phyloP scores from a whole-genome alignment of 192 early-diverging fungal genomes.

The Chytriomyces sp. region DNA sequence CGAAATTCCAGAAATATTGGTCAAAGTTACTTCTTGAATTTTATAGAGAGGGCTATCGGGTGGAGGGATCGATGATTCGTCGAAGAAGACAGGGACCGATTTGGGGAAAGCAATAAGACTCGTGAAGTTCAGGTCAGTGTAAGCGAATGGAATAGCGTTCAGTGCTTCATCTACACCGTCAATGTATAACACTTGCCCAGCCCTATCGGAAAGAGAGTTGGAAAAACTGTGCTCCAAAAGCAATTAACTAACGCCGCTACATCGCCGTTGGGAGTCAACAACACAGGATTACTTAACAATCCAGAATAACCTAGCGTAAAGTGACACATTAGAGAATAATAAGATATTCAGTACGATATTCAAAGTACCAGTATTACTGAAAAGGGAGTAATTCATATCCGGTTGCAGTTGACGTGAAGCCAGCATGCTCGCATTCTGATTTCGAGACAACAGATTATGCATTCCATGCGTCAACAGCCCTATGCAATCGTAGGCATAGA shows the following conservation, averaged over 20 bases:
- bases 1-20: not conserved
- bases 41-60: not conserved
- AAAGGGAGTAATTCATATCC: slow-evolving; percentile 1
- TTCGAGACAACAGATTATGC: not conserved
- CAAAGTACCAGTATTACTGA: not conserved
- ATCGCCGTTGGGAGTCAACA: not conserved
- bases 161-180: no score
- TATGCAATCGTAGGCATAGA: not conserved
- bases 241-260: not conserved
- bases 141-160: not conserved
- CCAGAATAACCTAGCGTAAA: not conserved
- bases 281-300: not conserved
- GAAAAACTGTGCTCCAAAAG: not conserved
- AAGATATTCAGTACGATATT: no score
- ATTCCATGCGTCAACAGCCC: not conserved
- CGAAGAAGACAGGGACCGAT: not conserved
- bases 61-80: not conserved
- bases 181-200: no score
- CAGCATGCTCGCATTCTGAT: not conserved
- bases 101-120: not conserved
- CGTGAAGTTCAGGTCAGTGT: not conserved
- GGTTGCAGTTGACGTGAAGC: no score
- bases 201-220: no score
- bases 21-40: not conserved
- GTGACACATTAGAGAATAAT: no score